phyloP scores from a whole-genome alignment of 345 rosid species.

The Hibiscus mutabilis region DNA sequence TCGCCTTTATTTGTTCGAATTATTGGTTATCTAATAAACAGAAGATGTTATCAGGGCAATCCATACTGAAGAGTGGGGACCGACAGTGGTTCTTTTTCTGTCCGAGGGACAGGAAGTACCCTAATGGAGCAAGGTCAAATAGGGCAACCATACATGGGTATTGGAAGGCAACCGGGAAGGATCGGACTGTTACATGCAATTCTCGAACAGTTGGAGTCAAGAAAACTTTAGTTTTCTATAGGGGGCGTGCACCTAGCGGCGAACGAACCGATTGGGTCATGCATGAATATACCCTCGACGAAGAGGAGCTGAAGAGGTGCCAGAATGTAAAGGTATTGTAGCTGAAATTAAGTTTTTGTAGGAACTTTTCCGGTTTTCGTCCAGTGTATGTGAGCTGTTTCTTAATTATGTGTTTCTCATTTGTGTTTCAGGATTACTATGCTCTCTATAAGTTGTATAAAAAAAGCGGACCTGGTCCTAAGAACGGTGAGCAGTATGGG shows the following conservation, averaged over 20 bases:
- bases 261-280: slow-evolving; percentile 92
- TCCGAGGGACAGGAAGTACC: slow-evolving; percentile 80
- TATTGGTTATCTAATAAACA: slow-evolving; percentile 6
- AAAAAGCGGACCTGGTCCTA: slow-evolving; percentile 95
- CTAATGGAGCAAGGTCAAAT: slow-evolving; percentile 81
- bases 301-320: slow-evolving; percentile 69
- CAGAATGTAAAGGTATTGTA: slow-evolving; percentile 51
- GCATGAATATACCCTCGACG: slow-evolving; percentile 82
- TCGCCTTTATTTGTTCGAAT: slow-evolving; percentile 1
- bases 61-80: slow-evolving; percentile 64
- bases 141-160: slow-evolving; percentile 71
- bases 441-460: slow-evolving; percentile 78
- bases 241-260: slow-evolving; percentile 80
- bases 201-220: slow-evolving; percentile 64
- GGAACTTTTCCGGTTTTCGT: neutral
- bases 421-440: slow-evolving; percentile 44
- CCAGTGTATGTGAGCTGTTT: neutral
- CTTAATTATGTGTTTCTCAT: neutral
- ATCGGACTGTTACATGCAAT: slow-evolving; percentile 42
- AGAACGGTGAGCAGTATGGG: slow-evolving; percentile 94
- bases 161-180: slow-evolving; percentile 94
- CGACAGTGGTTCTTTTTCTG: slow-evolving; percentile 93
- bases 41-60: slow-evolving; percentile 36
- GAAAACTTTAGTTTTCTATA: slow-evolving; percentile 79
- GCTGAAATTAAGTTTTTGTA: neutral